Evolutionary conservation across 257 asterid genomes (phyloP), one percentile per base, ranked within the genome.

Genomic region (Solanum chilense): DNA sequence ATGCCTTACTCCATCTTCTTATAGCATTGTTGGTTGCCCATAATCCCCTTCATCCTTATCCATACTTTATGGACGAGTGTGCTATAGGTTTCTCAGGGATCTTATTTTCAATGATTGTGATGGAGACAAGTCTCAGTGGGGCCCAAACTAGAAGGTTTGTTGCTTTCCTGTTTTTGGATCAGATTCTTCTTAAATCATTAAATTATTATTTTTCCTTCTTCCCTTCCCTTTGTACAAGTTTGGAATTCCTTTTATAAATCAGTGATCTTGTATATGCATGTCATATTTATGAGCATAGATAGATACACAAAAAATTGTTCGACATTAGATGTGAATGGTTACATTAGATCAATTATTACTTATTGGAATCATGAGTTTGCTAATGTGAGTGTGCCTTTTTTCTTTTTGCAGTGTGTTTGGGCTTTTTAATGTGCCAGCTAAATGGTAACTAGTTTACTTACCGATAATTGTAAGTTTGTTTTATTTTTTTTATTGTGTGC

Each of bases 41-140:
- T 90, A 94, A 88, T 91, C 99, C 99, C 33, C 73, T 96, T 64
- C 80, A 27, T 69, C 18, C 87, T 58, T 84, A 73, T 87, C 90
- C 85, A n/a, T 89, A 82, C 88, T 87, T 93, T 91, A 93, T 97
- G 98, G 74, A 92, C 35, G 96, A 96, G 94, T 97, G 99, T 86
- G 94, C 98, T 16, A 97, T 97, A 84, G 99, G 99, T 87, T 97
- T 97, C 94, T 97, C 99, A 5, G 99, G 99, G 84, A 91, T 96
- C 86, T 91, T 97, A 75, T 97, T 97, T 91, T 94, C 99, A 23
- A 95, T 96, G 99, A 97, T 97, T 49, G 98, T 97, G 88, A 97
- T 97, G 45, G 99, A 97, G 93, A 97, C 99, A 88, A 92, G 94
- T 89, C 93, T 97, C 85, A 97, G 97, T 93, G 98, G 99, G 89